Conservation (phyloP, 805 yeast species). For the Candida lessepsii region DNA sequence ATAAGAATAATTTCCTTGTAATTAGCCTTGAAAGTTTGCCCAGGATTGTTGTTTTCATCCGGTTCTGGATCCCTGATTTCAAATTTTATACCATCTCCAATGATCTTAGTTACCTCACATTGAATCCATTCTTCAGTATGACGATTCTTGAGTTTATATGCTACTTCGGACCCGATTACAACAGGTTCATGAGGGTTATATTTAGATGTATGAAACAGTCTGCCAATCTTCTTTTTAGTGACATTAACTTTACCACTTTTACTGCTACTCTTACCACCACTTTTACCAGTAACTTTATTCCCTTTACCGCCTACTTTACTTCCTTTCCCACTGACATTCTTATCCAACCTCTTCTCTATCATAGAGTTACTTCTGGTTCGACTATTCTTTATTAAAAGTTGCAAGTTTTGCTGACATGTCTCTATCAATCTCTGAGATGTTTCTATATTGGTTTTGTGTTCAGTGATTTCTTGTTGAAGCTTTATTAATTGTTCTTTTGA, state of each 20-base stretch:
- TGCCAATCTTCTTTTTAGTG: slow-evolving; percentile 32
- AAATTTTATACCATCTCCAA: slow-evolving; percentile 70
- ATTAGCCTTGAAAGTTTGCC: slow-evolving; percentile 78
- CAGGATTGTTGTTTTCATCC: slow-evolving; percentile 86
- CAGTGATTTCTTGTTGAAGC: slow-evolving; percentile 41
- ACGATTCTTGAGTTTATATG: slow-evolving; percentile 70
- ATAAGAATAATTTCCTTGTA: slow-evolving; percentile 78
- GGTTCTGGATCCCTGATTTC: slow-evolving; percentile 99
- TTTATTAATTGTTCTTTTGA: slow-evolving; percentile 39
- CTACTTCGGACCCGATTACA: slow-evolving; percentile 76
- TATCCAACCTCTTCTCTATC: not conserved
- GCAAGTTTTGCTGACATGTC: slow-evolving; percentile 47
- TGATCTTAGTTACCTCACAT: slow-evolving; percentile 78
- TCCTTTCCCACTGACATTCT: not conserved
- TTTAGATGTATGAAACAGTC: slow-evolving; percentile 51
- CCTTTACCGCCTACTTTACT: not conserved
- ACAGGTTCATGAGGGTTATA: slow-evolving; percentile 61
- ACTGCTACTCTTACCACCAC: slow-evolving; percentile 11
- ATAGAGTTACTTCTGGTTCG: slow-evolving; percentile 7
- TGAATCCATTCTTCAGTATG: slow-evolving; percentile 95
- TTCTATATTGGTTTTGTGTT: slow-evolving; percentile 58
- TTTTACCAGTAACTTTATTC: slow-evolving; percentile 11
- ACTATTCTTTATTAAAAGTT: slow-evolving; percentile 34
- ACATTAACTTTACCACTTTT: not conserved
- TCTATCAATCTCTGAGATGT: slow-evolving; percentile 42